Percentiles rank a stretch among this genome's conserved stretches.
Conservation (phyloP, 2,329 filamentous ascomycete species). For the Clarireedia homoeocarpa region DNA sequence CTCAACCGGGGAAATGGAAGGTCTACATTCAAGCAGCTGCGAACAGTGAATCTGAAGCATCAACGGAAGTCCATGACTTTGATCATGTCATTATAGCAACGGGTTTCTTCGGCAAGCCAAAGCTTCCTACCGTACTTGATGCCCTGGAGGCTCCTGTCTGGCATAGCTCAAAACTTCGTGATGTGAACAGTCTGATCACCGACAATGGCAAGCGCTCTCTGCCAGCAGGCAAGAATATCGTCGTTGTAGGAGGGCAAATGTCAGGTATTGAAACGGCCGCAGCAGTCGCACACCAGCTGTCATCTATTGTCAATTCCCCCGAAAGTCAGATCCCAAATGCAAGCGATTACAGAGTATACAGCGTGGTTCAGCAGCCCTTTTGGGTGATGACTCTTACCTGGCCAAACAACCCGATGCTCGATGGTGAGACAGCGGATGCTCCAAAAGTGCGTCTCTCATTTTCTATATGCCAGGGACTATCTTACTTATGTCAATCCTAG, state of each 20-base stretch:
- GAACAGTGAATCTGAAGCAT: not conserved
- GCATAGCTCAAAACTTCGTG: slow-evolving; percentile 62
- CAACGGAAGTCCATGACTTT: slow-evolving; percentile 36
- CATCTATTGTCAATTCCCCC: slow-evolving; percentile 50
- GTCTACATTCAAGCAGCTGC: slow-evolving; percentile 11
- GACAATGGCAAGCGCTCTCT: slow-evolving; percentile 24
- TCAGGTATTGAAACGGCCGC: slow-evolving; percentile 73
- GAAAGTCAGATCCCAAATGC: slow-evolving; percentile 35
- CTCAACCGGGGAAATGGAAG: slow-evolving; percentile 14
- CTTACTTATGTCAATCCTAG: slow-evolving; percentile 28
- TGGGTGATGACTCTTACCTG: slow-evolving; percentile 60
- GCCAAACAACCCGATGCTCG: slow-evolving; percentile 21
- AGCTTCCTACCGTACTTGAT: slow-evolving; percentile 40
- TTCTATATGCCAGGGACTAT: not conserved
- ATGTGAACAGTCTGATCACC: slow-evolving; percentile 41
- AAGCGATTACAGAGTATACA: slow-evolving; percentile 52
- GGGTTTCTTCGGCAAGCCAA: slow-evolving; percentile 64
- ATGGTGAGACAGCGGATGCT: slow-evolving; percentile 16
- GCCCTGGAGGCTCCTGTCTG: slow-evolving; percentile 39
- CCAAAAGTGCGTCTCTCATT: slow-evolving; percentile 12
- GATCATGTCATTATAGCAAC: slow-evolving; percentile 67
- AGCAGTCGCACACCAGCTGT: slow-evolving; percentile 63
- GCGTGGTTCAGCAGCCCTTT: slow-evolving; percentile 60
- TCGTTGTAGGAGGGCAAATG: slow-evolving; percentile 75
- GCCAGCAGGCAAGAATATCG: slow-evolving; percentile 48